Conservation (phyloP, 768 basidiomycete species). For the Coprinellus aureogranulatus region DNA sequence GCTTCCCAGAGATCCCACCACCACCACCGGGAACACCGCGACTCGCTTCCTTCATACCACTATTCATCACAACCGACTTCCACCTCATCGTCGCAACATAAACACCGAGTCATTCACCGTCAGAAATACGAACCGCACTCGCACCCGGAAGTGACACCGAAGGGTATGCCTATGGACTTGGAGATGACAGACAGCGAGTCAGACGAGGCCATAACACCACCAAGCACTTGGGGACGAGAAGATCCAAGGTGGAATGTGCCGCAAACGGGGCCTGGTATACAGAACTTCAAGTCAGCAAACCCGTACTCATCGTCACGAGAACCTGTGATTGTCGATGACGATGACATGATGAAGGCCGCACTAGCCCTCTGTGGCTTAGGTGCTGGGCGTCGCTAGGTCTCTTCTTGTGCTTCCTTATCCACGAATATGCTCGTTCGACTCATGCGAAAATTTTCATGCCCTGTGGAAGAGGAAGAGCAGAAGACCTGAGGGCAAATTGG, state of each 20-base stretch:
- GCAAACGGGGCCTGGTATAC: slow-evolving; percentile 17
- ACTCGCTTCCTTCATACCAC: slow-evolving; percentile 2
- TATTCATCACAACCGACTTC: neutral
- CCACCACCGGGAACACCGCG: slow-evolving; percentile 6
- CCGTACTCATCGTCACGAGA: slow-evolving; percentile 13
- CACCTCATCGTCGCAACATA: slow-evolving; percentile 10
- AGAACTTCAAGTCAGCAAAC: slow-evolving; percentile 1
- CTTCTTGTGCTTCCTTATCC: neutral
- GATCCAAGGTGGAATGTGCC: slow-evolving; percentile 36
- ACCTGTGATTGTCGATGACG: slow-evolving; percentile 41
- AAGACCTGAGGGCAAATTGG: neutral
- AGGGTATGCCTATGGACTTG: slow-evolving; percentile 21
- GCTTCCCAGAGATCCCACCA: slow-evolving; percentile 10
- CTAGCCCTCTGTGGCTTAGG: slow-evolving; percentile 62
- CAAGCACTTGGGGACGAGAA: slow-evolving; percentile 47
- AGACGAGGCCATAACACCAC: slow-evolving; percentile 64
- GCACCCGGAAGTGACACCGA: slow-evolving; percentile 12
- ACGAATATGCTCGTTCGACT: neutral
- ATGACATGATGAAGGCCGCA: slow-evolving; percentile 71
- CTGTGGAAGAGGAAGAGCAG: neutral
- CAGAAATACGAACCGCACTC: slow-evolving; percentile 4
- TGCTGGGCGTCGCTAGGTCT: slow-evolving; percentile 17
- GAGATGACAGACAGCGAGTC: slow-evolving; percentile 65
- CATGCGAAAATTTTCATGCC: neutral
- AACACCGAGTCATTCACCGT: slow-evolving; percentile 10